A percentile compares a stretch with the other conserved stretches of the same genome.
phyloP scores from a whole-genome alignment of 306 rosid genomes.

The Rubus parviflorus region DNA sequence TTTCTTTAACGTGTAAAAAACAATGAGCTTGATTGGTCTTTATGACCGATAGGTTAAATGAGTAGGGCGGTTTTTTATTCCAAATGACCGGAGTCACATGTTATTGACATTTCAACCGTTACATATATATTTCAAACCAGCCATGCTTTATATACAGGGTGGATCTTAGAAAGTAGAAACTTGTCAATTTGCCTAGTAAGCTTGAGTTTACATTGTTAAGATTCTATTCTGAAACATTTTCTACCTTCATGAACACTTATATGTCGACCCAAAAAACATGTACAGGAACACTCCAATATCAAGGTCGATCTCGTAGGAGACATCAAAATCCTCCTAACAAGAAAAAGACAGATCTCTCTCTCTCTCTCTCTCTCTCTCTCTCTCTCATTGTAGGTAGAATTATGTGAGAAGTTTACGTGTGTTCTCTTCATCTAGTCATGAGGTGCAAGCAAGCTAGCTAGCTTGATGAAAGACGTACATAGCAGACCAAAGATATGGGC shows the following conservation, averaged over 20 bases:
- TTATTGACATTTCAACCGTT: too few species aligned
- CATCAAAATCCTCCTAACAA: constrained; percentile 16
- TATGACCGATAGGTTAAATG: too few species aligned
- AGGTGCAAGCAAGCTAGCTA: constrained; percentile 10
- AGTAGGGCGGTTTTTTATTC: too few species aligned
- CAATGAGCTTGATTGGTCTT: too few species aligned
- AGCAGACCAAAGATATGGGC: constrained; percentile 17
- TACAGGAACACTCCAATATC: background rate
- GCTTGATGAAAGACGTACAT: background rate
- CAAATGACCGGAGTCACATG: too few species aligned
- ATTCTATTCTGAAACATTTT: background rate
- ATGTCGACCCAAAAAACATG: background rate
- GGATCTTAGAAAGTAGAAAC: too few species aligned
- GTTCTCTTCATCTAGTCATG: constrained; percentile 31
- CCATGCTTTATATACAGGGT: too few species aligned
- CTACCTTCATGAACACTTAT: background rate
- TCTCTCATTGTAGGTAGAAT: background rate
- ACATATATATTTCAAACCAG: too few species aligned
- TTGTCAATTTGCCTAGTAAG: background rate
- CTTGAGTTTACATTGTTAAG: background rate
- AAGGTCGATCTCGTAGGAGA: constrained; percentile 20
- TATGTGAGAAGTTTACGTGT: background rate
- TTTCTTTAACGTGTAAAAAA: too few species aligned
- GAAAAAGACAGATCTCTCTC: constrained; percentile 20
- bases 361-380: constrained; percentile 5